Evolutionary conservation across 208 protist genomes (phyloP), one percentile per base, ranked within the genome.

Genomic region (Trypanosoma caninum): DNA sequence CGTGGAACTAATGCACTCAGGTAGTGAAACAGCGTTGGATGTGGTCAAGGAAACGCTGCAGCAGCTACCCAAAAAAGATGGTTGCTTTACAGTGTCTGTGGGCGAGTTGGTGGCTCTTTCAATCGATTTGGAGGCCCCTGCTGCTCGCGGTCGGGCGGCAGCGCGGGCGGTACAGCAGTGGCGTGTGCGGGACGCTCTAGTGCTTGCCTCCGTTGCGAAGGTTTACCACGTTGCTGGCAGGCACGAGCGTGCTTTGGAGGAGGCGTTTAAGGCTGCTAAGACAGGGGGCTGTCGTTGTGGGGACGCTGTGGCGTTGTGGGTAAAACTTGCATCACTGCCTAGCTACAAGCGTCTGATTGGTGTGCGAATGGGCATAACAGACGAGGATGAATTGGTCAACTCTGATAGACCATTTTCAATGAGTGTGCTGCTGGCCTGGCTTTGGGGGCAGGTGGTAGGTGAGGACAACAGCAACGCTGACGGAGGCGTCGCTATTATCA

Each of bases 131-230:
- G 76, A 83, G 60, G 59, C 69, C 16, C 81, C 81, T 6, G 56
- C 76, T 4, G 64, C 74, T 31, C 80, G 83, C 14, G 83, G 81
- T 0, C 59, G 72, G 0, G 77, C 83, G 16, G 87, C 87, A 16
- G 73, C 72, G 59, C 72, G 79, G 63, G 87, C 84, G 53, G 74
- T 94, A 74, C 69, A 77, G 31, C 74, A 82, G 38, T 89, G 76
- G 78, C 74, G 72, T 40, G 76, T 76, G 23, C 79, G 74, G n/a
- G 80, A 89, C 50, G 73, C 83, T n/a, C 78, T 94, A n/a, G 82
- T 76, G 5, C 55, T 90, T 22, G 55, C 73, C 3, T 58, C 87
- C 13, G 74, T 90, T 44, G 87, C 84, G 44, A 75, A 77, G 64
- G 59, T 94, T 1, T 94, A 94, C 72, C 80, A 78, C 65, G 65